Conservation (phyloP, 371 early-diverging fungal genomes). For the Mucor saturninus region DNA sequence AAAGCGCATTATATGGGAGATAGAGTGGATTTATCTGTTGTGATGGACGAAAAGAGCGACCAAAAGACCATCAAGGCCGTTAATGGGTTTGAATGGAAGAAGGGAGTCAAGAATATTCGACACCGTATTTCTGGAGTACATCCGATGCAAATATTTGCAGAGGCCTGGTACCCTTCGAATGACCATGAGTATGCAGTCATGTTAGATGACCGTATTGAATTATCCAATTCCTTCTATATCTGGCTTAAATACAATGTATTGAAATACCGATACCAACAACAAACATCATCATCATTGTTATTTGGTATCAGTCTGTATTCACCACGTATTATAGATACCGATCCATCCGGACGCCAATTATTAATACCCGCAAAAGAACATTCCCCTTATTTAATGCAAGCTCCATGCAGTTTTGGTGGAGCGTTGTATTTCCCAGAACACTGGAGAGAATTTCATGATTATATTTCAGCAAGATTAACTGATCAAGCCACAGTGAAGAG, state of each 20-base stretch:
- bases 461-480: conserved; percentile 56
- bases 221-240: conserved; percentile 60
- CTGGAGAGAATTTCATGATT: conserved; percentile 73
- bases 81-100: conserved; percentile 55
- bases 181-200: conserved; percentile 64
- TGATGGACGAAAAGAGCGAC: conserved; percentile 64
- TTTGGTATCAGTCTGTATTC: conserved; percentile 69
- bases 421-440: conserved; percentile 71
- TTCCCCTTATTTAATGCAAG: conserved; percentile 46
- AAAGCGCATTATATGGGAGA: conserved; percentile 63
- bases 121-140: conserved; percentile 61
- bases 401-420: conserved; percentile 53
- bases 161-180: conserved; percentile 67
- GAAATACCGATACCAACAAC: conserved; percentile 52
- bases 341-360: conserved; percentile 30
- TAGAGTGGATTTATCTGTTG: conserved; percentile 52
- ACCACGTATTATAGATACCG: conserved; percentile 52
- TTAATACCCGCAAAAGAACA: neutral
- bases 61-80: conserved; percentile 52
- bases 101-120: conserved; percentile 55
- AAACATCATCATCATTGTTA: conserved; percentile 24
- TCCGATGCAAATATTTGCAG: conserved; percentile 59
- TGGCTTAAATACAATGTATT: conserved; percentile 66
- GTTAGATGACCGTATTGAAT: conserved; percentile 60
- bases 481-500: conserved; percentile 39